Percentiles rank a stretch among this genome's conserved stretches.
phyloP scores from a whole-genome alignment of 2,329 filamentous ascomycete genomes.

The Xylaria sp. region DNA sequence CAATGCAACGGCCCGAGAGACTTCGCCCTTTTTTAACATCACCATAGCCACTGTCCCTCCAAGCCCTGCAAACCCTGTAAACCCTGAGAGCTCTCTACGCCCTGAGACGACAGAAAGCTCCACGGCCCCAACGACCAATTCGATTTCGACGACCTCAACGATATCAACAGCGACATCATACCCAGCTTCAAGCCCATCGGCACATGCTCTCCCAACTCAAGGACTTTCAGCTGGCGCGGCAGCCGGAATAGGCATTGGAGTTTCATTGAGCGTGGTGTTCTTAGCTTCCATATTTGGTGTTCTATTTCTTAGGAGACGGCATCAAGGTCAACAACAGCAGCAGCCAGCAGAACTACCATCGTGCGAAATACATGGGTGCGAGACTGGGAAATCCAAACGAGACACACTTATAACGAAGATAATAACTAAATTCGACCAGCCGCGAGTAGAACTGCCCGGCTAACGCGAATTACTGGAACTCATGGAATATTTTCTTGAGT shows the following conservation, averaged over 20 bases:
- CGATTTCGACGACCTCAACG: not conserved
- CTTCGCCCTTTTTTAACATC: constrained; percentile 28
- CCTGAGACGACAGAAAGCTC: not conserved
- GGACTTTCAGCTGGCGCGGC: constrained; percentile 7
- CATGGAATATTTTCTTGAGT: not conserved
- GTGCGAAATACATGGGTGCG: not conserved
- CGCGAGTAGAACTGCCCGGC: not conserved
- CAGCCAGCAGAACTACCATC: not conserved
- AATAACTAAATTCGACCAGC: not conserved
- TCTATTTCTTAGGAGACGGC: not conserved
- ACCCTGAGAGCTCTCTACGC: not conserved
- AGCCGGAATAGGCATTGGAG: constrained; percentile 25
- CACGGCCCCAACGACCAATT: not conserved
- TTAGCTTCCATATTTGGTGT: not conserved
- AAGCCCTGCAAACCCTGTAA: not conserved
- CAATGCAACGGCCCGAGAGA: not conserved
- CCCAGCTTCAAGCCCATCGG: not conserved
- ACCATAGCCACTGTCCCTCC: not conserved
- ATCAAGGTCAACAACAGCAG: not conserved
- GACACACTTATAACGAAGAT: not conserved
- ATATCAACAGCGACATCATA: not conserved
- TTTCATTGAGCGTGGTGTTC: not conserved
- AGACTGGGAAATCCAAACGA: not conserved
- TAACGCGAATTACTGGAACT: not conserved
- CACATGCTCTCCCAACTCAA: not conserved